Conservation (phyloP, 2,329 filamentous ascomycete genomes). For the Alternaria gaisen region DNA sequence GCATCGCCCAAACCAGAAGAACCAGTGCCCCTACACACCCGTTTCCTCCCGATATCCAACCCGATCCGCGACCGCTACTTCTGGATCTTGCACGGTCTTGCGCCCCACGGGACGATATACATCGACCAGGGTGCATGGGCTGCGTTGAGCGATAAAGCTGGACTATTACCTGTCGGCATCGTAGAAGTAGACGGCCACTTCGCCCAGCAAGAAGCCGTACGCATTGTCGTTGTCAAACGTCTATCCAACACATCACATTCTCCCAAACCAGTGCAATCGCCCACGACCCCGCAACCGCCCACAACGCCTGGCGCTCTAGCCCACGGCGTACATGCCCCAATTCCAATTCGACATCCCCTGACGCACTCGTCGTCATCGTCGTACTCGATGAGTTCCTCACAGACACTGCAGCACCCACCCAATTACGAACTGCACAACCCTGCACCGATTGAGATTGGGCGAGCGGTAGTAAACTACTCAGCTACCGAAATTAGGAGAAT, state of each 20-base stretch:
- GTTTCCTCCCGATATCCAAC: slow-evolving; percentile 76
- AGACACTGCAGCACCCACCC: slow-evolving; percentile 24
- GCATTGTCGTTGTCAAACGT: slow-evolving; percentile 80
- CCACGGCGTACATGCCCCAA: slow-evolving; percentile 28
- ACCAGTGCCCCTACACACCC: slow-evolving; percentile 77
- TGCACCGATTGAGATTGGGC: slow-evolving; percentile 75
- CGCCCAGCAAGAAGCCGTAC: slow-evolving; percentile 90
- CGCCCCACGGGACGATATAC: slow-evolving; percentile 88
- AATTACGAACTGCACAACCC: slow-evolving; percentile 47
- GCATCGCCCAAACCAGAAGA: slow-evolving; percentile 37
- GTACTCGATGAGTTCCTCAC: slow-evolving; percentile 25
- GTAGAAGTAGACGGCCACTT: slow-evolving; percentile 89
- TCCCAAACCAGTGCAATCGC: slow-evolving; percentile 7
- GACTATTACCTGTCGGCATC: slow-evolving; percentile 88
- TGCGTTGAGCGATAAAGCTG: slow-evolving; percentile 83
- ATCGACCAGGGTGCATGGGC: slow-evolving; percentile 89
- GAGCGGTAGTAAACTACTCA: slow-evolving; percentile 93
- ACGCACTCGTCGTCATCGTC: slow-evolving; percentile 4
- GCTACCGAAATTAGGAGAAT: slow-evolving; percentile 83
- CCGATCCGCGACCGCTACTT: slow-evolving; percentile 21
- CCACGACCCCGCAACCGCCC: slow-evolving; percentile 6
- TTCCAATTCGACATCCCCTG: slow-evolving; percentile 30
- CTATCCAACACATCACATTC: slow-evolving; percentile 19
- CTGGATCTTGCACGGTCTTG: slow-evolving; percentile 93
- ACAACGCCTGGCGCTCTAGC: slow-evolving; percentile 27